Base-by-base conservation (phyloP, 805 yeast species). In the Vanderwaltozyma polyspora region DNA sequence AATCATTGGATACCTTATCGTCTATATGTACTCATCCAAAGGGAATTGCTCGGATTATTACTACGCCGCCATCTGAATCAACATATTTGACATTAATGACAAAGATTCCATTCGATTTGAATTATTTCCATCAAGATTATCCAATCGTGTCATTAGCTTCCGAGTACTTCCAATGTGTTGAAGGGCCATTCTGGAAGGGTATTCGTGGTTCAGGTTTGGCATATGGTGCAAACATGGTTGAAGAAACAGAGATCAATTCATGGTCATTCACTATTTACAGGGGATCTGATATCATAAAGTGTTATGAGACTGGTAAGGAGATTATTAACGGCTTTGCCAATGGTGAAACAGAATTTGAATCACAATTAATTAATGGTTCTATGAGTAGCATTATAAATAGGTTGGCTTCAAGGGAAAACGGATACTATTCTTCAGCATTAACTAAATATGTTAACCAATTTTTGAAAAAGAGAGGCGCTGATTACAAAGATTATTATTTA, bases 111-210 rank as follows among this genome's bases (percentile, higher is more conserved):
- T 46, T 50, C 14, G 32, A 49, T 34, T 32, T 52, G 37, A 39
- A 54, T 36, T 76, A 70, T 43, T 46, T 55, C 11, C 67, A 74
- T 31, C 62, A 65, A 15, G 95, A 87, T 45, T 64, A 76, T 21
- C 76, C 80, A 33, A 79, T 77, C 18, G 66, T 89, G 27, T 69
- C 79, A 0, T 67, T 87, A 19, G 83, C 86, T 6, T 68, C 79
- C 6, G 86, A 81, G 36, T 80, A 76, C 47, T 63, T 91, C 36
- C 81, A 79, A 43, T 80, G 85, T 25, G 85, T 84, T 14, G 98
- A 91, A 56, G 98, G 98, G 3, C 98, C 97, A 24, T 79, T 89
- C 42, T 89, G 97, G 96, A 72, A 84, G 48, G 95, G 93, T 36
- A 82, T 91, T 23, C 73, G 98, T 59, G 98, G 98, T 27, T 70